Evolutionary conservation across 176 grass and related monocot species (phyloP).

Genomic region (Raddia guianensis): DNA sequence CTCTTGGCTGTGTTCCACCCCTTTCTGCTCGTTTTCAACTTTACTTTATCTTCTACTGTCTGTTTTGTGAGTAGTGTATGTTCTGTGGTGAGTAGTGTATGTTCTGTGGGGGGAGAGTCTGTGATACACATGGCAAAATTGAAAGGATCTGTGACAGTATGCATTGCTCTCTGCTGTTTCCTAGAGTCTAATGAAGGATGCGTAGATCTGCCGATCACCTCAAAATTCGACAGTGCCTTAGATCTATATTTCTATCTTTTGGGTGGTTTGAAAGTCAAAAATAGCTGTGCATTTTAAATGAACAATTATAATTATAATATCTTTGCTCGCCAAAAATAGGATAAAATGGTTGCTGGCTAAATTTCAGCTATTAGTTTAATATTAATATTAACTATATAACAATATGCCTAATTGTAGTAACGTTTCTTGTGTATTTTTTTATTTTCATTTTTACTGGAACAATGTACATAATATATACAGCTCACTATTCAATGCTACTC

Average conservation of each 20-base stretch:
- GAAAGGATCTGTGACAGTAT: background rate
- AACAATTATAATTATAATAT: slow-evolving; percentile 15
- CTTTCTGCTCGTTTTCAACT: slow-evolving; percentile 13
- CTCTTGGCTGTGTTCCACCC: background rate
- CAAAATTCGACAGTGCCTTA: background rate
- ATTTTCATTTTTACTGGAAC: slow-evolving; percentile 1
- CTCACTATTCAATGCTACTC: slow-evolving; percentile 25
- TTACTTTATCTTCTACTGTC: background rate
- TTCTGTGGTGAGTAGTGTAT: slow-evolving; percentile 18
- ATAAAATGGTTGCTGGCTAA: slow-evolving; percentile 10
- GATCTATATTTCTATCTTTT: background rate
- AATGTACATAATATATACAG: slow-evolving; percentile 6
- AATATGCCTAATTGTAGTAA: background rate
- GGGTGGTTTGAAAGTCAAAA: background rate
- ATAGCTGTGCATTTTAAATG: background rate
- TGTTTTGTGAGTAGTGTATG: slow-evolving; percentile 1
- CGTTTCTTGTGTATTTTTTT: slow-evolving; percentile 21
- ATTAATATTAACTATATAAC: background rate
- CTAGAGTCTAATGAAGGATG: slow-evolving; percentile 6
- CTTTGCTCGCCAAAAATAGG: slow-evolving; percentile 5
- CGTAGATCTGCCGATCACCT: background rate
- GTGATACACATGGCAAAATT: slow-evolving; percentile 10
- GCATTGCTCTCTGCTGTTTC: slow-evolving; percentile 1
- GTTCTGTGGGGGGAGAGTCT: background rate
- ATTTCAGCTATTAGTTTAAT: slow-evolving; percentile 9